Evolutionary conservation across 495 filamentous ascomycete genomes (phyloP).

Genomic region (Neurospora hispaniola): DNA sequence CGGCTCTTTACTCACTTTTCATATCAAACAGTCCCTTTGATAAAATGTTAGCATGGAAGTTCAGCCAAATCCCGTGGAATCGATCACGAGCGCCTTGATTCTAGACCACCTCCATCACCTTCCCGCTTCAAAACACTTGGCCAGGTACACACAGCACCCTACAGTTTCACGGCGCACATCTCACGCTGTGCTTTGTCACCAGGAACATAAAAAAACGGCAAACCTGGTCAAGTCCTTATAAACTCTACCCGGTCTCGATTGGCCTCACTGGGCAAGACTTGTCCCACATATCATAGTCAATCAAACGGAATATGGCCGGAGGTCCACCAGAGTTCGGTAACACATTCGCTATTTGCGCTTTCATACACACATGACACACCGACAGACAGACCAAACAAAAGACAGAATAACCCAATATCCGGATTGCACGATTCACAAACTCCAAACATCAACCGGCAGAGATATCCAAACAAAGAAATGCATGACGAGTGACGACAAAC

Average conservation of each 20-base stretch:
- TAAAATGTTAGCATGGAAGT: background rate
- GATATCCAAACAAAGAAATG: slow-evolving; percentile 15
- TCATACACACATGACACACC: background rate
- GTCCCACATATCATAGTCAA: background rate
- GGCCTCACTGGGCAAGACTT: background rate
- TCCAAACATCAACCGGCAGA: slow-evolving; percentile 3
- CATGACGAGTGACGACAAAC: background rate
- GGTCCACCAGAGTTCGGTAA: background rate
- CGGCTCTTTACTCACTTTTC: background rate
- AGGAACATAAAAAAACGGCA: background rate
- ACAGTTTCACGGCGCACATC: background rate
- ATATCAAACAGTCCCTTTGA: background rate
- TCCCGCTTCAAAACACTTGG: background rate
- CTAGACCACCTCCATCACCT: background rate
- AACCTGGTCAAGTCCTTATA: background rate
- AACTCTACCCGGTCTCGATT: background rate
- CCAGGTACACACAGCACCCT: background rate
- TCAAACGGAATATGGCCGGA: background rate
- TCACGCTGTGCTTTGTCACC: background rate
- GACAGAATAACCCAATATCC: background rate
- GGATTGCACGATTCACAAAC: background rate
- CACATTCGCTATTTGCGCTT: background rate
- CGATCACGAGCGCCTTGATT: background rate
- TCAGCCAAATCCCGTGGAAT: background rate
- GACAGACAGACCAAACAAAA: background rate